phyloP scores from a whole-genome alignment of 345 rosid genomes.

The Zanthoxylum bungeanum region DNA sequence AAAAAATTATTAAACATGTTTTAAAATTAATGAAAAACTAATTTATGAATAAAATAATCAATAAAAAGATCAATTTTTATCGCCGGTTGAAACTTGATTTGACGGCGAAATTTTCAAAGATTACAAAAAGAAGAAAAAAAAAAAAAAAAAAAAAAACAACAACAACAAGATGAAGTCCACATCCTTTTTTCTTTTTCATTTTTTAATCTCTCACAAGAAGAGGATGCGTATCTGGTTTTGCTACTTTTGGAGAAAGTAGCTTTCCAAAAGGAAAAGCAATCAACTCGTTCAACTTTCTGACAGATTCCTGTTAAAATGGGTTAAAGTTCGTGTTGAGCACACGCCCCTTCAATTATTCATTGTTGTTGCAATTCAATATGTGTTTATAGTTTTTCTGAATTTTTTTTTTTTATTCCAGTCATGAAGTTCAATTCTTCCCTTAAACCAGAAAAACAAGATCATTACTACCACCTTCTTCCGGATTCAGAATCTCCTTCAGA shows the following conservation, averaged over 20 bases:
- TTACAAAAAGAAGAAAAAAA: no score
- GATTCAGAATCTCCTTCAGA: conserved; percentile 13
- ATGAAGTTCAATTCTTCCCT: conserved; percentile 25
- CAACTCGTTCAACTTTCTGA: not conserved
- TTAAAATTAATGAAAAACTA: no score
- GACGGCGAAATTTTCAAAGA: no score
- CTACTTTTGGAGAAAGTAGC: conserved; percentile 1
- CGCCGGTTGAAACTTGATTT: no score
- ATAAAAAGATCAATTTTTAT: no score
- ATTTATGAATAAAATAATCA: no score
- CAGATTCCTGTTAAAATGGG: not conserved
- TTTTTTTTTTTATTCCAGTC: conserved; percentile 18
- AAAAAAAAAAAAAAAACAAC: no score
- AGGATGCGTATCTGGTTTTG: conserved; percentile 21
- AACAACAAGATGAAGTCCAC: no score
- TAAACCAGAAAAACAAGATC: conserved; percentile 11
- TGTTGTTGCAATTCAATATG: not conserved
- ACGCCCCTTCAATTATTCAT: not conserved
- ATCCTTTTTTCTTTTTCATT: not conserved
- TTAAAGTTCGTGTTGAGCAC: not conserved
- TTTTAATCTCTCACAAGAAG: not conserved
- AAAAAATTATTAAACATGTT: no score
- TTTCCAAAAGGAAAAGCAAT: not conserved
- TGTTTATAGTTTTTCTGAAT: not conserved
- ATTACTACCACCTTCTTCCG: conserved; percentile 22